Percentiles rank a stretch among this genome's conserved stretches.
Conservation (phyloP, 176 grass and related monocot genomes). For the Phoenix dactylifera region DNA sequence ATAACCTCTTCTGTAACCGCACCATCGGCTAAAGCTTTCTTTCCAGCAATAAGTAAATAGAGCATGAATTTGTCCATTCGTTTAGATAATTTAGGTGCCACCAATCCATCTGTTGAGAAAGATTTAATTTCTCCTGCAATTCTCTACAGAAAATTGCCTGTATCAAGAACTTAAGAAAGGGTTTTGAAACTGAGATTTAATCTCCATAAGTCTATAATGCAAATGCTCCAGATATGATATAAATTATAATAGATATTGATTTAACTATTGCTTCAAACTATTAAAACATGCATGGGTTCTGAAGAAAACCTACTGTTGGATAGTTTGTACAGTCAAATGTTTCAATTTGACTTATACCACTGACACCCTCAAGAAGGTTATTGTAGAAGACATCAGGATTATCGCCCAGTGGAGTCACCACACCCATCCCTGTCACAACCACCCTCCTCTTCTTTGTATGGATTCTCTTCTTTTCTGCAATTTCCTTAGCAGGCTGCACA, state of each 20-base stretch:
- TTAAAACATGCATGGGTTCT: no score
- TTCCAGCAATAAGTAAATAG: slow-evolving; percentile 88
- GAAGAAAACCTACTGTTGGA: slow-evolving; percentile 57
- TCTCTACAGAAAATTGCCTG: slow-evolving; percentile 45
- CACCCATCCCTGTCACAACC: slow-evolving; percentile 92
- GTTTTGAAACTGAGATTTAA: no score
- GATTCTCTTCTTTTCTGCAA: slow-evolving; percentile 51
- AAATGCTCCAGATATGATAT: no score
- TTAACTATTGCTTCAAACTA: no score
- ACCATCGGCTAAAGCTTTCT: slow-evolving; percentile 80
- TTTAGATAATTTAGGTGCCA: slow-evolving; percentile 78
- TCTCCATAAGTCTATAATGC: no score
- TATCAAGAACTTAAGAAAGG: no score
- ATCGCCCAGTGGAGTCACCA: slow-evolving; percentile 92
- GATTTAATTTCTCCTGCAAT: slow-evolving; percentile 98
- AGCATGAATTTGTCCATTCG: slow-evolving; percentile 99
- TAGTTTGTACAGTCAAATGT: slow-evolving; percentile 83
- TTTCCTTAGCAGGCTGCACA: slow-evolving; percentile 59
- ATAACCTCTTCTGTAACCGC: slow-evolving; percentile 81
- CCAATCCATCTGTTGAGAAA: slow-evolving; percentile 80
- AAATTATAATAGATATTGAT: no score
- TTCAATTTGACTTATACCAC: slow-evolving; percentile 91
- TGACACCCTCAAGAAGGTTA: slow-evolving; percentile 79
- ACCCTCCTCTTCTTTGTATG: slow-evolving; percentile 79
- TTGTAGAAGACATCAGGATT: slow-evolving; percentile 89